A percentile compares a stretch with the other conserved stretches of the same genome.
Conservation (phyloP, 108 stramenopile genomes). For the Pseudonitzschia multiseries region DNA sequence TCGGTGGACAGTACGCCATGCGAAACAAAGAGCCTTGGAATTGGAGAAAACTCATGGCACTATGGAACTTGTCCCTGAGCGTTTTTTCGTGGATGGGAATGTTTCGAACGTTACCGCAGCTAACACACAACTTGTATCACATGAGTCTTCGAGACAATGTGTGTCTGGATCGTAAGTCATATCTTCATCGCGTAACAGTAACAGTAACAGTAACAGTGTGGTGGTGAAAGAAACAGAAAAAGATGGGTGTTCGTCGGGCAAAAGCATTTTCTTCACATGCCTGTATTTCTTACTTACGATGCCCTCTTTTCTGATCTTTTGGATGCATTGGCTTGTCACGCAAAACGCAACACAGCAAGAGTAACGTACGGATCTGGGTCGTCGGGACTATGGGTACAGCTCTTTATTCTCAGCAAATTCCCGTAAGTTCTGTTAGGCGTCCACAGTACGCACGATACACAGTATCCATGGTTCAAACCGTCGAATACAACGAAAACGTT, state of each 20-base stretch:
- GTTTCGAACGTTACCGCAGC: conserved; percentile 80
- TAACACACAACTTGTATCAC: conserved; percentile 73
- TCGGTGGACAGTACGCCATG: conserved; percentile 31
- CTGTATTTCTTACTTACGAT: neutral
- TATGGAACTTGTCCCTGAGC: conserved; percentile 89
- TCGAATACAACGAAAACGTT: neutral
- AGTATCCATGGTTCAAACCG: neutral
- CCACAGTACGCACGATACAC: neutral
- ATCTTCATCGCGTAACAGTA: too few species aligned
- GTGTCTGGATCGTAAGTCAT: conserved; percentile 68
- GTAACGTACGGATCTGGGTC: conserved; percentile 76
- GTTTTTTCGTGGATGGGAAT: conserved; percentile 89
- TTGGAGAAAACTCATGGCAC: conserved; percentile 58
- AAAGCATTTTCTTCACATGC: too few species aligned
- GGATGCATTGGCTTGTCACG: neutral
- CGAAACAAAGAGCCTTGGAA: conserved; percentile 50
- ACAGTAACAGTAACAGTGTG: too few species aligned
- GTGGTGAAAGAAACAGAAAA: neutral
- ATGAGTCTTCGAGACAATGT: conserved; percentile 60
- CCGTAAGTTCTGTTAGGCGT: conserved; percentile 47
- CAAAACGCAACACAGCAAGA: neutral
- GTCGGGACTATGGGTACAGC: conserved; percentile 88
- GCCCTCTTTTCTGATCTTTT: neutral
- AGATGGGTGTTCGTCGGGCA: neutral
- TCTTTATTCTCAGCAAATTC: conserved; percentile 90